A percentile compares a stretch with the other conserved stretches of the same genome.
Conservation (phyloP, 1,284 basidiomycete species). For the Agaricales sp. region DNA sequence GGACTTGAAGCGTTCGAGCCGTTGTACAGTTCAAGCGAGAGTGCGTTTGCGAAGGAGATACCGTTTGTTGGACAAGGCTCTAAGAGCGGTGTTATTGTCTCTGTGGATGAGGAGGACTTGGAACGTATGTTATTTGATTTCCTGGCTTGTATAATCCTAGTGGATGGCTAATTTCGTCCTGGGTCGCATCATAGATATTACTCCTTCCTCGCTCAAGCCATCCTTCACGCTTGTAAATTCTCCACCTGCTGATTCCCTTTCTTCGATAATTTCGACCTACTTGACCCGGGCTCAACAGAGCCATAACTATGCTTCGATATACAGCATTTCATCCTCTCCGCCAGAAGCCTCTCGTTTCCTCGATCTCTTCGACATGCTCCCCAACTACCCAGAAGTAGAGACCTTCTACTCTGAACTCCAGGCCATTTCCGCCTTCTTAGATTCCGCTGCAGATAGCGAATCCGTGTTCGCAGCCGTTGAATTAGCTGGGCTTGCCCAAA, state of each 20-base stretch:
- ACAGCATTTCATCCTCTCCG: constrained; percentile 18
- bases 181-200: constrained; percentile 10
- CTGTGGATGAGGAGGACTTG: constrained; percentile 46
- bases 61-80: constrained; percentile 48
- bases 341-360: constrained; percentile 9
- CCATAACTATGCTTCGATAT: constrained; percentile 46
- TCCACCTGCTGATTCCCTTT: constrained; percentile 25
- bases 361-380: constrained; percentile 20
- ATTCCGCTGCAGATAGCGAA: constrained; percentile 22
- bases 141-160: too few species aligned
- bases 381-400: constrained; percentile 23
- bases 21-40: constrained; percentile 24
- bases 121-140: constrained; percentile 40
- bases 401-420: constrained; percentile 21
- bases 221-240: constrained; percentile 14
- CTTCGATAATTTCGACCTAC: constrained; percentile 43
- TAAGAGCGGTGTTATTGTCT: constrained; percentile 41
- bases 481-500: constrained; percentile 35
- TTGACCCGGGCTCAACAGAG: constrained; percentile 42
- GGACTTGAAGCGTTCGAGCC: constrained; percentile 58
- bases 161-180: constrained; percentile 2
- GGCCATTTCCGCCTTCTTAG: constrained; percentile 39
- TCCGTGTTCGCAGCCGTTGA: constrained; percentile 53
- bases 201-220: constrained; percentile 16
- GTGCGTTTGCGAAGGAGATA: constrained; percentile 25